Percentiles rank a stretch among this genome's conserved stretches.
Evolutionary conservation across 2,329 filamentous ascomycete genomes (phyloP).

Genomic region (Penicillium sp.): DNA sequence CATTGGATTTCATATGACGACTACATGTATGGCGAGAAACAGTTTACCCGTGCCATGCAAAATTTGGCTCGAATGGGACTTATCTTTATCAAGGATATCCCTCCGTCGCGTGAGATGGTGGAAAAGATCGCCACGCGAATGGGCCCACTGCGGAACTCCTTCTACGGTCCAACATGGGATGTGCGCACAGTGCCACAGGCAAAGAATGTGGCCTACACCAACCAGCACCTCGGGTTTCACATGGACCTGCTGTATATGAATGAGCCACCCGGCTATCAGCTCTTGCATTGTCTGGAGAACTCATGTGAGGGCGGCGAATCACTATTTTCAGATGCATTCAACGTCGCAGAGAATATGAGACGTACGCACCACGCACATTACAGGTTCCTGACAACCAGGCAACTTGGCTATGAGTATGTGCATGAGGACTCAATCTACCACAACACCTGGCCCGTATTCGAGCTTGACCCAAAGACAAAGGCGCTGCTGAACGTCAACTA

Average conservation of each 20-base stretch:
- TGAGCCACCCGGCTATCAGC: conserved; percentile 73
- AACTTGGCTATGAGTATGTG: conserved; percentile 63
- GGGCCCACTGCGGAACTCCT: conserved; percentile 75
- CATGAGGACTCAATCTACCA: conserved; percentile 62
- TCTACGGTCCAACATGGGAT: conserved; percentile 89
- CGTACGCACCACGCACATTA: conserved; percentile 12
- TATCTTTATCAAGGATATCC: conserved; percentile 71
- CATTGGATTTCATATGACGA: conserved; percentile 62
- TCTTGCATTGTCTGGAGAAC: conserved; percentile 85
- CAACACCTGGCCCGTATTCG: conserved; percentile 54
- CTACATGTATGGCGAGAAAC: conserved; percentile 60
- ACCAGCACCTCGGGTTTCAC: conserved; percentile 75
- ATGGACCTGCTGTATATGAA: conserved; percentile 88
- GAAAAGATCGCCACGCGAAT: conserved; percentile 66
- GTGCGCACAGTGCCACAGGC: conserved; percentile 75
- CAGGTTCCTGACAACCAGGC: conserved; percentile 40
- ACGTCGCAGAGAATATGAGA: conserved; percentile 47
- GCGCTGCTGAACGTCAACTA: conserved; percentile 55
- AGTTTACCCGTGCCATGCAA: conserved; percentile 58
- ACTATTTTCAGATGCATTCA: conserved; percentile 73
- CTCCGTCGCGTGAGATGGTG: conserved; percentile 62
- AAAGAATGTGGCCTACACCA: conserved; percentile 90
- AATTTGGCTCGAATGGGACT: conserved; percentile 65
- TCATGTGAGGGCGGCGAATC: conserved; percentile 75
- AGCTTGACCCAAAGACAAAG: conserved; percentile 21